Conservation (phyloP, 495 filamentous ascomycete species). For the Tricharina praecox region DNA sequence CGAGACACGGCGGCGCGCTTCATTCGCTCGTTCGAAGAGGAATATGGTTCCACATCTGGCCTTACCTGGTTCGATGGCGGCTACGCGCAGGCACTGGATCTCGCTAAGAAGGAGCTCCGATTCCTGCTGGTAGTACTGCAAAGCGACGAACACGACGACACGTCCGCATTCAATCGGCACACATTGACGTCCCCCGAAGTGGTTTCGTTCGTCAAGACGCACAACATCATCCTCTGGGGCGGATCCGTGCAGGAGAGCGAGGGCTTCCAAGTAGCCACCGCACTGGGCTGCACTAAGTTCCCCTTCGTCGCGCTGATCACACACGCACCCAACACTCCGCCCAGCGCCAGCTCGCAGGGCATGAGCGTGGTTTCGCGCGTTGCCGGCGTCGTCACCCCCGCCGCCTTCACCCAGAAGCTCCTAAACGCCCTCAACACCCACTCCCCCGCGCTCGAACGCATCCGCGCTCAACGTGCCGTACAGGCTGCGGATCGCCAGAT, state of each 20-base stretch:
- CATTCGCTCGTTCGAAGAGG: conserved; percentile 82
- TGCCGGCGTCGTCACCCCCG: conserved; percentile 46
- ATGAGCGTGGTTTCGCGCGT: conserved; percentile 76
- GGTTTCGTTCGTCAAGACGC: conserved; percentile 52
- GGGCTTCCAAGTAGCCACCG: conserved; percentile 73
- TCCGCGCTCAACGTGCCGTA: conserved; percentile 50
- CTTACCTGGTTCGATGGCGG: conserved; percentile 68
- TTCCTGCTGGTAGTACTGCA: conserved; percentile 73
- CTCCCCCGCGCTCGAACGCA: conserved; percentile 46
- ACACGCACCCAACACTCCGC: conserved; percentile 45
- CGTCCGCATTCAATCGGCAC: conserved; percentile 59
- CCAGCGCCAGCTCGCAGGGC: conserved; percentile 10
- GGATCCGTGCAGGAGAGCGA: conserved; percentile 84
- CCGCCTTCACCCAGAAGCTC: conserved; percentile 53
- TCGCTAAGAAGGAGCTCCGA: conserved; percentile 76
- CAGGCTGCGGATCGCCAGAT: conserved; percentile 63
- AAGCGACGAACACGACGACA: conserved; percentile 88
- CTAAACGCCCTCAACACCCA: conserved; percentile 53
- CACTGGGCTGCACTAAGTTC: conserved; percentile 73
- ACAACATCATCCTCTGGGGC: conserved; percentile 74
- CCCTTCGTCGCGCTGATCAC: conserved; percentile 73
- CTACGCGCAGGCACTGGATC: conserved; percentile 76
- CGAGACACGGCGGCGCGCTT: conserved; percentile 79
- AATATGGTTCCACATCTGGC: conserved; percentile 45
- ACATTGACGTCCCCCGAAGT: conserved; percentile 65